phyloP scores from a whole-genome alignment of 345 rosid species.

The Gossypium mustelinum region DNA sequence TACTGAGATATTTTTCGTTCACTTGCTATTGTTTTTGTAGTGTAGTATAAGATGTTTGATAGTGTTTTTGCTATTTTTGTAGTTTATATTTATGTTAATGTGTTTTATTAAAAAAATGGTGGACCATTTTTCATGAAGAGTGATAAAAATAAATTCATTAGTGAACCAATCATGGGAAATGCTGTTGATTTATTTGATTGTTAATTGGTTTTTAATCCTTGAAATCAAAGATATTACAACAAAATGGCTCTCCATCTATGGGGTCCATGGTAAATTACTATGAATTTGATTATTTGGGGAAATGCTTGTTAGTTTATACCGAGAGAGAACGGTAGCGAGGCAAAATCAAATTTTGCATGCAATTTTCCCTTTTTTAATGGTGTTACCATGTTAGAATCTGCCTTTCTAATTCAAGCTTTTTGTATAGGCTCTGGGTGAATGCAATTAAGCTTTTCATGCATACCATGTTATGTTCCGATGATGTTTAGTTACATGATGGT shows the following conservation, averaged over 20 bases:
- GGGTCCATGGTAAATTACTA: neutral
- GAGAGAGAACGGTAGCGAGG: neutral
- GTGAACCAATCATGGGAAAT: neutral
- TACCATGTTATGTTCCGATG: neutral
- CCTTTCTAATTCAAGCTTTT: neutral
- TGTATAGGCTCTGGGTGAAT: neutral
- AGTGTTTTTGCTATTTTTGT: neutral
- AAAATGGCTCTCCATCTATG: neutral
- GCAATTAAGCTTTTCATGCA: neutral
- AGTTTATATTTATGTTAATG: neutral
- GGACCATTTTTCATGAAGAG: neutral
- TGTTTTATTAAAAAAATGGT: neutral
- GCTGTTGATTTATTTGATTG: neutral
- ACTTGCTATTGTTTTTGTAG: too few relatives aligned
- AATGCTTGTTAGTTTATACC: neutral
- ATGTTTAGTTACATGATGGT: neutral
- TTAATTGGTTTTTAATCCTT: neutral
- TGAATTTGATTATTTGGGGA: neutral
- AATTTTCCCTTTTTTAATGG: neutral
- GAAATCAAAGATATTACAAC: neutral
- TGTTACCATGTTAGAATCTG: neutral
- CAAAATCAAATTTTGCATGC: neutral
- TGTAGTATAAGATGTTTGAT: neutral
- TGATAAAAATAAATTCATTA: neutral
- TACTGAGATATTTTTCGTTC: neutral